Evolutionary conservation across 2,329 filamentous ascomycete genomes (phyloP).

Genomic region (Parastagonospora avenae): DNA sequence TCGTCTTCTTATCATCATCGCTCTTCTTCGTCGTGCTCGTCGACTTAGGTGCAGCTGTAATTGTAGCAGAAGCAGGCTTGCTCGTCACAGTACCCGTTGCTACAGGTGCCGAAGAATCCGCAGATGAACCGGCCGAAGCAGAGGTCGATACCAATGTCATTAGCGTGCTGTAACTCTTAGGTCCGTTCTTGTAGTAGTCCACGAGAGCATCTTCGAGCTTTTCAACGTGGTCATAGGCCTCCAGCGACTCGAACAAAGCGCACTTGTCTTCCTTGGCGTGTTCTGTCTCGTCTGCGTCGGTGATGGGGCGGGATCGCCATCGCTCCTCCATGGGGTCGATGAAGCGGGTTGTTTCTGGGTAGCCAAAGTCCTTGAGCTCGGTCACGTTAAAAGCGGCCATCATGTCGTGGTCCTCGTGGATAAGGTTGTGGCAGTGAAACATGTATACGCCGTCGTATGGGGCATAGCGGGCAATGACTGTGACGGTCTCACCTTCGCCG

Average conservation of each 20-base stretch:
- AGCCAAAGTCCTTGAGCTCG: conserved; percentile 40
- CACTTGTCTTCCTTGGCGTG: not conserved
- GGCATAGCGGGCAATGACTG: conserved; percentile 37
- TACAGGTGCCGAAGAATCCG: no score
- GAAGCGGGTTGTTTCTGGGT: conserved; percentile 36
- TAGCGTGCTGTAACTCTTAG: no score
- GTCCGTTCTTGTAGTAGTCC: not conserved
- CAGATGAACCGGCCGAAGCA: no score
- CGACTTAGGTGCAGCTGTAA: no score
- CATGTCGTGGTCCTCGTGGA: conserved; percentile 54
- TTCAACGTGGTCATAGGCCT: not conserved
- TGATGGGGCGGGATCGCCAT: not conserved
- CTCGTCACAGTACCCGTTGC: no score
- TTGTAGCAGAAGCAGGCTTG: no score
- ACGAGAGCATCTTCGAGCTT: not conserved
- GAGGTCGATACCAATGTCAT: no score
- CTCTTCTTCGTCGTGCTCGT: no score
- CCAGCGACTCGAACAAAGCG: not conserved
- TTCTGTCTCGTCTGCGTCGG: not conserved
- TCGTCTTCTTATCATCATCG: no score
- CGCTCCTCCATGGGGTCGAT: conserved; percentile 37
- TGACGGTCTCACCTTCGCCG: conserved; percentile 51
- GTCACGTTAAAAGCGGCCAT: conserved; percentile 53
- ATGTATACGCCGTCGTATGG: conserved; percentile 56
- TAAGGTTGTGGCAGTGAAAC: conserved; percentile 54